A percentile compares a stretch with the other conserved stretches of the same genome.
Evolutionary conservation across 345 rosid species (phyloP).

Genomic region (Eucalyptus tenuipes): DNA sequence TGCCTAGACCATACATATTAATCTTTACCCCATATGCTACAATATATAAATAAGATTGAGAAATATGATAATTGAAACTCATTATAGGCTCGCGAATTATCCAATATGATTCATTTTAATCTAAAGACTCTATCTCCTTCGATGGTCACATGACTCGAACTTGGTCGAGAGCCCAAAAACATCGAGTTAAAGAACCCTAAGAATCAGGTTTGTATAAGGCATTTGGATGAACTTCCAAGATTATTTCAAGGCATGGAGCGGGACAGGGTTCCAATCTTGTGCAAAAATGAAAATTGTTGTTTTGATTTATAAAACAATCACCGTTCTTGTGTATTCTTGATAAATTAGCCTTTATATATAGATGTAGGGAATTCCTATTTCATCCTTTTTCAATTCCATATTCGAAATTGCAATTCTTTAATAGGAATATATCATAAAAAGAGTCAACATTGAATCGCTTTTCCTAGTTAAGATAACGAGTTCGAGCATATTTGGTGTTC

Average conservation of each 20-base stretch:
- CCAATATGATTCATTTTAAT: not conserved
- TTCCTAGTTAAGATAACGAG: no score
- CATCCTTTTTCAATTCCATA: no score
- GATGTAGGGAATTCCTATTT: no score
- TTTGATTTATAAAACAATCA: not conserved
- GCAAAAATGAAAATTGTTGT: not conserved
- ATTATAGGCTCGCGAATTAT: not conserved
- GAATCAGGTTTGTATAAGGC: fast-evolving
- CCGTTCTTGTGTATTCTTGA: not conserved
- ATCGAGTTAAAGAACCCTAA: fast-evolving
- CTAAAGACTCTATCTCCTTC: not conserved
- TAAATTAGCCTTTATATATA: no score
- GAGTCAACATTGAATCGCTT: no score
- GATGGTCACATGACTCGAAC: fast-evolving
- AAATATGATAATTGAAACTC: not conserved
- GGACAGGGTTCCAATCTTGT: not conserved
- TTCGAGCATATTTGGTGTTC: no score
- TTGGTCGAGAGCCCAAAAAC: fast-evolving
- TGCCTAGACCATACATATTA: fast-evolving
- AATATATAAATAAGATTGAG: not conserved
- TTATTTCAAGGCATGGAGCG: not conserved
- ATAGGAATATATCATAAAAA: no score
- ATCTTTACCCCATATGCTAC: no score
- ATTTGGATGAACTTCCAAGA: not conserved
- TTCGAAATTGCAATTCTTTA: no score